These are phyloP conservation scores for Rhazya stricta DNA, from an alignment of 257 asterid genomes.

Conservation along the genomic window DNA sequence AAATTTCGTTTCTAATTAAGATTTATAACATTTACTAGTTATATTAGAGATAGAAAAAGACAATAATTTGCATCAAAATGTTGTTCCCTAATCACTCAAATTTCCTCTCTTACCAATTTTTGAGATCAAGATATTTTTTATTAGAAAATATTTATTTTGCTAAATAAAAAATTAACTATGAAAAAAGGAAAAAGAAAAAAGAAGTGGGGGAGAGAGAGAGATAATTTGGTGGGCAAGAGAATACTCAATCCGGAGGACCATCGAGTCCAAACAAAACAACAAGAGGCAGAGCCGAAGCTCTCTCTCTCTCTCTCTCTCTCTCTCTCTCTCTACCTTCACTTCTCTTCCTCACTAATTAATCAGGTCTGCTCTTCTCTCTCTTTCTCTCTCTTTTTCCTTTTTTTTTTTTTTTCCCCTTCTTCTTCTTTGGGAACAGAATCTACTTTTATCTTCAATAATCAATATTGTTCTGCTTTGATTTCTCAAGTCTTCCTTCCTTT, in stretches of 20 bases:
- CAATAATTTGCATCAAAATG: no score
- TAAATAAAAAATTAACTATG: no score
- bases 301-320: constrained; percentile 7
- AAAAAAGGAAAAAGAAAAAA: not conserved
- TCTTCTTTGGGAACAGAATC: constrained; percentile 1
- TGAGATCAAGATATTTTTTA: no score
- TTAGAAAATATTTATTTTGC: no score
- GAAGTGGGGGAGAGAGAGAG: constrained; percentile 7
- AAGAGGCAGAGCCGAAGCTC: not conserved
- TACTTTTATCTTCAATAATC: not conserved
- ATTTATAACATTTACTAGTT: no score
- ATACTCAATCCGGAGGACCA: constrained; percentile 3
- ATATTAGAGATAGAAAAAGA: no score
- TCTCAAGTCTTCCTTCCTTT: not conserved
- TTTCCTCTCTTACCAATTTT: no score
- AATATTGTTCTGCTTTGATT: not conserved
- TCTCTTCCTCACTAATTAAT: constrained; percentile 11
- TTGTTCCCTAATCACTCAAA: no score
- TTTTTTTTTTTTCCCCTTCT: not conserved
- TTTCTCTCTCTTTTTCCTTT: not conserved
- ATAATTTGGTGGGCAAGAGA: constrained; percentile 5
- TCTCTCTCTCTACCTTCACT: constrained; percentile 9
- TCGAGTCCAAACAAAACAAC: constrained; percentile 18
- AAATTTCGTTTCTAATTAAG: no score
- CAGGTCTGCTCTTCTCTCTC: constrained; percentile 5